Evolutionary conservation across 2,329 filamentous ascomycete species (phyloP).

Genomic region (Chaetomium sp.): DNA sequence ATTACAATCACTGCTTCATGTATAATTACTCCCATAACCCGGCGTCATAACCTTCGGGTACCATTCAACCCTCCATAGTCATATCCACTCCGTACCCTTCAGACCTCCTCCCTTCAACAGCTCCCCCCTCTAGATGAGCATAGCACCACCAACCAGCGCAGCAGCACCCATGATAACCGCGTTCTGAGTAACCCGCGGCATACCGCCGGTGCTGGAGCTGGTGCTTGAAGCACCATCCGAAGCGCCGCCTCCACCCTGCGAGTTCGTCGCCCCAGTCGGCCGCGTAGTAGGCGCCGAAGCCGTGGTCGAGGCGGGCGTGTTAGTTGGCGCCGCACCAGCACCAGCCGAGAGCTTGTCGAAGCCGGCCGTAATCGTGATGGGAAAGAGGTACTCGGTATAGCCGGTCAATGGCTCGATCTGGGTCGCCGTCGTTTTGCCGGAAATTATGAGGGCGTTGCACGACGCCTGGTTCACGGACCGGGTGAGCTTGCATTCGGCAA

Average conservation of each 20-base stretch:
- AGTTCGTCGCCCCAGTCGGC: background rate
- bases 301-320: background rate
- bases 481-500: constrained; percentile 13
- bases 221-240: background rate
- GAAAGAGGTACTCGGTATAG: constrained; percentile 16
- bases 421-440: background rate
- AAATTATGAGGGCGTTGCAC: background rate
- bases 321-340: background rate
- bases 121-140: constrained; percentile 29
- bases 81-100: background rate
- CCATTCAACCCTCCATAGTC: background rate
- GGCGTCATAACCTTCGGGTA: too few relatives aligned
- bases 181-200: constrained; percentile 30
- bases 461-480: constrained; percentile 2
- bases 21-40: too few relatives aligned
- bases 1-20: too few relatives aligned
- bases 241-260: background rate
- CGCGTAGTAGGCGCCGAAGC: background rate
- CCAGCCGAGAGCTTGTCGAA: constrained; percentile 20
- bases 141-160: constrained; percentile 29
- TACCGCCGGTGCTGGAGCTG: constrained; percentile 12
- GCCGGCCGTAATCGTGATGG: constrained; percentile 17
- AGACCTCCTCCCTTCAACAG: background rate
- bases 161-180: constrained; percentile 32
- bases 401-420: background rate